Percentiles rank a stretch among this genome's conserved stretches.
Evolutionary conservation across 225 moss, liverwort and hornwort genomes (phyloP).

Genomic region (Takakia lepidozioides): DNA sequence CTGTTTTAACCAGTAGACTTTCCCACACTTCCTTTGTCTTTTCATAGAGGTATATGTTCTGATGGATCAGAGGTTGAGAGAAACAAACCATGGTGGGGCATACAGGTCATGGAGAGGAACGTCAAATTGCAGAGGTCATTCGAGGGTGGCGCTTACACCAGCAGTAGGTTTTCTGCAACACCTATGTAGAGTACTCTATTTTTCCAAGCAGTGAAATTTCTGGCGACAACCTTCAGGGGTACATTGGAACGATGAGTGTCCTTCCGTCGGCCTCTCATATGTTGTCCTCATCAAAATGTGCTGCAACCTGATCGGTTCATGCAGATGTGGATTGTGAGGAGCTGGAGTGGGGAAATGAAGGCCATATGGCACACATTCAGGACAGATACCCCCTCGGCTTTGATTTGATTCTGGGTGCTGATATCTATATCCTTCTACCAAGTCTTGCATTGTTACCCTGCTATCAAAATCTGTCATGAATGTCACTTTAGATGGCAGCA

Average conservation of each 20-base stretch:
- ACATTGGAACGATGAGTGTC: no score
- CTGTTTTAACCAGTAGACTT: no score
- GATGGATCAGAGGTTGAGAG: background rate
- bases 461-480: background rate
- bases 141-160: constrained; percentile 8
- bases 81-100: no score
- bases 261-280: no score
- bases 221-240: no score
- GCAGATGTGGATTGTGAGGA: constrained; percentile 65
- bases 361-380: constrained; percentile 45
- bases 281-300: no score
- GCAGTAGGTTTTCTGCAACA: no score
- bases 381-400: constrained; percentile 59
- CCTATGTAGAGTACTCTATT: no score
- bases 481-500: background rate
- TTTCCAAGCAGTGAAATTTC: no score
- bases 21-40: no score
- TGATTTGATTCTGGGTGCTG: constrained; percentile 80
- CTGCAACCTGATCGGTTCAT: no score
- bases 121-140: constrained; percentile 45
- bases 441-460: background rate
- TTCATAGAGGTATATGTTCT: background rate
- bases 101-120: constrained; percentile 88
- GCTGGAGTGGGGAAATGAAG: constrained; percentile 72
- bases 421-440: constrained; percentile 78